Conservation (phyloP, 306 rosid genomes). For the Begonia loranthoides region DNA sequence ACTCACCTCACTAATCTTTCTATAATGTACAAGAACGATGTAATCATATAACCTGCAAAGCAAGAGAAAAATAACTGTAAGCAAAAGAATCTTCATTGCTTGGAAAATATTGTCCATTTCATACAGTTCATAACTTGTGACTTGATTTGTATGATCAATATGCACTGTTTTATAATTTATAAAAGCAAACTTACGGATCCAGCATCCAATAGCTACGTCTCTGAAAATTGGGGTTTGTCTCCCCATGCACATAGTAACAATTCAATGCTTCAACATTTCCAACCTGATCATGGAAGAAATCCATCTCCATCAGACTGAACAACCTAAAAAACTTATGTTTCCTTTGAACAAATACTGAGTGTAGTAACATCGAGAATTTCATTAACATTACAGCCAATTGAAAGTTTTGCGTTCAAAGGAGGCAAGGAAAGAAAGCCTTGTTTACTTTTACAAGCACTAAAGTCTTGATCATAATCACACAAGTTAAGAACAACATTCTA, state of each 20-base stretch:
- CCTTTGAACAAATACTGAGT: not conserved
- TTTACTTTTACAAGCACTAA: no score
- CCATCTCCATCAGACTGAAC: slow-evolving; percentile 15
- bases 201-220: slow-evolving; percentile 97
- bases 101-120: not conserved
- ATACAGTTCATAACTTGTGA: not conserved
- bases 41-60: slow-evolving; percentile 75
- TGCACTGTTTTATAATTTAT: not conserved
- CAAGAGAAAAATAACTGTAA: slow-evolving; percentile 16
- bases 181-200: slow-evolving; percentile 67
- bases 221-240: slow-evolving; percentile 68
- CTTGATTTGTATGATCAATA: not conserved
- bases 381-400: no score
- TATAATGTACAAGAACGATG: slow-evolving; percentile 91
- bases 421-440: no score
- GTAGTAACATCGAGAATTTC: not conserved
- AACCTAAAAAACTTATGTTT: slow-evolving; percentile 10
- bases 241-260: slow-evolving; percentile 98
- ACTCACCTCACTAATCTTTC: slow-evolving; percentile 74
- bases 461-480: no score
- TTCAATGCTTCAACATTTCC: slow-evolving; percentile 80
- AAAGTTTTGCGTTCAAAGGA: no score
- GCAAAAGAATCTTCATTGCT: slow-evolving; percentile 2
- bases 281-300: slow-evolving; percentile 43
- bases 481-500: no score